These are phyloP conservation scores for Atkinsonella hypoxylon DNA, from an alignment of 2,329 filamentous ascomycete species.

Conservation along the genomic window DNA sequence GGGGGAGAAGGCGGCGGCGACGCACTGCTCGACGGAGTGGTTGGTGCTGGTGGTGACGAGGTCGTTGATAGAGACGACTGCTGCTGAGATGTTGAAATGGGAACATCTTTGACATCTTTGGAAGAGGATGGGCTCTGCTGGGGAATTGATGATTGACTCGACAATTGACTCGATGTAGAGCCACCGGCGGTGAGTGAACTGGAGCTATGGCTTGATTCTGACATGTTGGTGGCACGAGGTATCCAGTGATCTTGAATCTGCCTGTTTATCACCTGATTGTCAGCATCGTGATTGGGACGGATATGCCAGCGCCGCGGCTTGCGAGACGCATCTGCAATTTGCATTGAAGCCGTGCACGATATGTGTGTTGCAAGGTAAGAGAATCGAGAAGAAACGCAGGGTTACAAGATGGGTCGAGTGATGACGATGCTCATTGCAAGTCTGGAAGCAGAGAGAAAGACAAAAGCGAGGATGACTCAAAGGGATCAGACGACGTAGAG, in stretches of 20 bases:
- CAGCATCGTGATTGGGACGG: conserved; percentile 13
- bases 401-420: background rate
- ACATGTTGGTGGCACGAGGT: conserved; percentile 4
- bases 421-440: background rate
- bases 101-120: background rate
- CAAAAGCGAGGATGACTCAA: background rate
- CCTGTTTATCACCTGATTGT: conserved; percentile 21
- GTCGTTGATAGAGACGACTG: background rate
- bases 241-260: conserved; percentile 9
- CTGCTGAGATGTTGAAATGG: conserved; percentile 1
- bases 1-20: background rate
- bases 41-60: background rate
- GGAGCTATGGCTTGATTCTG: background rate
- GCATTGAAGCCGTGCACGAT: background rate
- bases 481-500: background rate
- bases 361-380: background rate
- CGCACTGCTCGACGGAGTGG: background rate
- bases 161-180: conserved; percentile 3
- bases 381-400: background rate
- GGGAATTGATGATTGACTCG: background rate
- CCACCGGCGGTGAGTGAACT: conserved; percentile 14
- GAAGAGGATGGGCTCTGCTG: background rate
- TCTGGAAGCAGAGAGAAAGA: background rate
- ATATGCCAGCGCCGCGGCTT: background rate
- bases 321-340: background rate